phyloP scores from a whole-genome alignment of 768 basidiomycete genomes.

The Russula foetens region DNA sequence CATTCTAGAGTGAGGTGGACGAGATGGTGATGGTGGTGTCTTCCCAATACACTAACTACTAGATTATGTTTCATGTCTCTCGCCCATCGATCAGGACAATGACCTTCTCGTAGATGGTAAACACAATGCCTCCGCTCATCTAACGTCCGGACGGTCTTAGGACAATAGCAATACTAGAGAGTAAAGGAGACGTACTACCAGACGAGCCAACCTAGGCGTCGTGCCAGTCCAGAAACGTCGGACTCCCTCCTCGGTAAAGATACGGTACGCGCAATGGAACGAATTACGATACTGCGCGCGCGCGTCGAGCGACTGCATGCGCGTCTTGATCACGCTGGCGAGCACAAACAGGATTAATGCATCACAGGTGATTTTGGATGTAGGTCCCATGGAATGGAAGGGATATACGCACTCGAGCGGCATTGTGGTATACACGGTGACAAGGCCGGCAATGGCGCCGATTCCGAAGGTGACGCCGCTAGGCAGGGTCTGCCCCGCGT shows the following conservation, averaged over 20 bases:
- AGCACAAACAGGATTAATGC: neutral
- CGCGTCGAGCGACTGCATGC: slow-evolving; percentile 93
- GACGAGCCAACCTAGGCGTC: slow-evolving; percentile 76
- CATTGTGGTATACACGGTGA: slow-evolving; percentile 90
- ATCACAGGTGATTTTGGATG: neutral
- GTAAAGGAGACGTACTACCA: slow-evolving; percentile 52
- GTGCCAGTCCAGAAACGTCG: slow-evolving; percentile 96
- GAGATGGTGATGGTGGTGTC: neutral
- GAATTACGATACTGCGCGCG: slow-evolving; percentile 81
- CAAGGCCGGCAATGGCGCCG: slow-evolving; percentile 87
- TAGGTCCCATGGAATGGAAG: neutral
- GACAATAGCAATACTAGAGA: neutral
- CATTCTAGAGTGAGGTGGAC: neutral
- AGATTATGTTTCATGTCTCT: slow-evolving; percentile 17
- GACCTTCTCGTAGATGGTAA: slow-evolving; percentile 84
- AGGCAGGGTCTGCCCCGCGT: slow-evolving; percentile 80
- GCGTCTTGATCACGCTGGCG: slow-evolving; percentile 89
- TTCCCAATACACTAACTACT: neutral
- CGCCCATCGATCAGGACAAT: slow-evolving; percentile 43
- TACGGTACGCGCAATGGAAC: slow-evolving; percentile 92
- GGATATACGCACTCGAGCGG: slow-evolving; percentile 57
- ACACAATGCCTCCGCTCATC: slow-evolving; percentile 90
- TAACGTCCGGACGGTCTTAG: slow-evolving; percentile 26
- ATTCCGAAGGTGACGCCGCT: slow-evolving; percentile 88
- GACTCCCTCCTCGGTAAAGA: slow-evolving; percentile 89